These are phyloP conservation scores for Mortierella sp. DNA, from an alignment of 371 early-diverging fungal genomes.

Conservation along the genomic window DNA sequence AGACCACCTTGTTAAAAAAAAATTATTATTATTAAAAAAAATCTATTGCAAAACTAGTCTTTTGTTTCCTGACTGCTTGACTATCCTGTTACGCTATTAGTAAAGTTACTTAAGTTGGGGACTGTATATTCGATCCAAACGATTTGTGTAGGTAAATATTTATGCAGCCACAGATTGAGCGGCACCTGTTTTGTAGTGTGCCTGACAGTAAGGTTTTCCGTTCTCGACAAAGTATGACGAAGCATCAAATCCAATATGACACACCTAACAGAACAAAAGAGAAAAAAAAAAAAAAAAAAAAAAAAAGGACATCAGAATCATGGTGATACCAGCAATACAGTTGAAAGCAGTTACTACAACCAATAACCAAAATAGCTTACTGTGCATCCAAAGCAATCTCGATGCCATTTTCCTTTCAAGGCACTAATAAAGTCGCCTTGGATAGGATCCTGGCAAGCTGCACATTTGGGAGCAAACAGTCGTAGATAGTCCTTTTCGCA, in stretches of 20 bases:
- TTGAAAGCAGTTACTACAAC: constrained; percentile 13
- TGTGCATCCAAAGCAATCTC: constrained; percentile 79
- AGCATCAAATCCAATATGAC: constrained; percentile 64
- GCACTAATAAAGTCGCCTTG: constrained; percentile 72
- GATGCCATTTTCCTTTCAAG: constrained; percentile 75
- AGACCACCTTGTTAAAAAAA: no score
- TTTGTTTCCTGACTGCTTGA: no score
- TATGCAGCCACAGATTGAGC: neutral
- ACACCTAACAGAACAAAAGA: constrained; percentile 56
- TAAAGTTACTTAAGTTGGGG: no score
- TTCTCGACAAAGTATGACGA: constrained; percentile 64
- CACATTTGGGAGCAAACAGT: constrained; percentile 74
- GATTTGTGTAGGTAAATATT: neutral
- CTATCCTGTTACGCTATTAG: no score
- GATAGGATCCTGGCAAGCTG: constrained; percentile 71
- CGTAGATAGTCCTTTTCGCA: constrained; percentile 78
- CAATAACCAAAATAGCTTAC: constrained; percentile 57
- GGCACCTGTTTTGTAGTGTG: constrained; percentile 62
- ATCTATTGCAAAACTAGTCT: no score
- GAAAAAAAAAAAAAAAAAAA: neutral
- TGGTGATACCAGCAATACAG: no score
- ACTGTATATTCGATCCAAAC: no score
- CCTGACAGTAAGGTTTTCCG: constrained; percentile 74
- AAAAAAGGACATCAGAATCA: neutral
- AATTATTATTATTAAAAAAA: no score